These are phyloP conservation scores for Globisporangium barbulae DNA, from an alignment of 352 stramenopile species.

Conservation along the genomic window DNA sequence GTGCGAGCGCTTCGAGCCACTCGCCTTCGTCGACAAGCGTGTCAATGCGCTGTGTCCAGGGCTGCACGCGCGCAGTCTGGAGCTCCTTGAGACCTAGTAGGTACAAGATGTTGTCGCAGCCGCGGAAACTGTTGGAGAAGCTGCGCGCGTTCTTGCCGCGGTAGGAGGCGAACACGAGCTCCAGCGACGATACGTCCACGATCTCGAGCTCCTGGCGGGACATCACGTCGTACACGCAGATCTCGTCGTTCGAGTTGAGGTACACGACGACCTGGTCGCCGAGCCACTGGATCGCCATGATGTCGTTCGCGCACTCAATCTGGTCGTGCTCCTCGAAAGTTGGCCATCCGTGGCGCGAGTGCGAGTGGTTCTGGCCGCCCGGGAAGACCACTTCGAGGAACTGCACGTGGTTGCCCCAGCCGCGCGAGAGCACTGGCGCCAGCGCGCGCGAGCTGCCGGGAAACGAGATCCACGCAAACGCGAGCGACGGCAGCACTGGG, in stretches of 20 bases:
- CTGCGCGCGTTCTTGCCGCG: constrained; percentile 79
- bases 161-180: constrained; percentile 92
- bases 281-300: constrained; percentile 95
- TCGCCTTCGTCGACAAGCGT: constrained; percentile 94
- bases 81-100: constrained; percentile 92
- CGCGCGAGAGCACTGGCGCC: constrained; percentile 90
- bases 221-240: constrained; percentile 96
- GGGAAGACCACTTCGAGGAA: constrained; percentile 90
- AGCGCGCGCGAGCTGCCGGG: constrained; percentile 76
- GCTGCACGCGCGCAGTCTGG: constrained; percentile 88
- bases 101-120: constrained; percentile 92
- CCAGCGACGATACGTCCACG: constrained; percentile 92
- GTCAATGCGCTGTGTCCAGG: constrained; percentile 92
- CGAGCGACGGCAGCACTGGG: constrained; percentile 90
- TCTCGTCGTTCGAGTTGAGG: constrained; percentile 93
- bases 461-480: constrained; percentile 92
- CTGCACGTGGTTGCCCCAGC: constrained; percentile 93
- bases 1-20: constrained; percentile 95
- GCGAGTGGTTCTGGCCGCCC: constrained; percentile 64
- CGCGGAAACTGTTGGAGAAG: constrained; percentile 89
- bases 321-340: constrained; percentile 94
- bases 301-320: constrained; percentile 83
- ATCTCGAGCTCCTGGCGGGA: constrained; percentile 94
- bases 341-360: constrained; percentile 88
- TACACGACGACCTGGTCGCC: constrained; percentile 95